Percentiles rank a stretch among this genome's conserved stretches.
phyloP scores from a whole-genome alignment of 2,329 filamentous ascomycete species.

The Fusarium tjaetaba region DNA sequence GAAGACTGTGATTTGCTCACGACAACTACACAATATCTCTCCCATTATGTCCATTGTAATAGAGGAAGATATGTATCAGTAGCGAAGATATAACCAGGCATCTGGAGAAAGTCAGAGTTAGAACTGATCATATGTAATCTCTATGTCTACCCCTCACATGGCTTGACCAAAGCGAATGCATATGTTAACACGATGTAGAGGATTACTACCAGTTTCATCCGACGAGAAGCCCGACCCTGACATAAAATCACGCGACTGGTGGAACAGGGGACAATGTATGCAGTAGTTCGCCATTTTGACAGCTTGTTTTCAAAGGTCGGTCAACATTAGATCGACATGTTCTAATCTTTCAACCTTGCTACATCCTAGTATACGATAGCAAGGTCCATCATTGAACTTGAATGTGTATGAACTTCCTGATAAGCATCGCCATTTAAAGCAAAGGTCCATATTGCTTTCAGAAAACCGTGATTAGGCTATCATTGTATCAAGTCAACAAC shows the following conservation, averaged over 20 bases:
- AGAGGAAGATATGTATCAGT: neutral
- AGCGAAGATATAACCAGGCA: neutral
- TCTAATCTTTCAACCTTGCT: conserved; percentile 19
- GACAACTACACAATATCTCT: neutral
- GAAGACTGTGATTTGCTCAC: neutral
- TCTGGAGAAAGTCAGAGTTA: neutral
- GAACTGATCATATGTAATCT: neutral
- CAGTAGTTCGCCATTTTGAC: neutral
- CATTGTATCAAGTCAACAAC: neutral
- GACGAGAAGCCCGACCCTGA: neutral
- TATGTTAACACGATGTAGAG: neutral
- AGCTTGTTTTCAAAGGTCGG: conserved; percentile 19
- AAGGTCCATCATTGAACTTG: neutral
- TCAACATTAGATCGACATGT: conserved; percentile 33
- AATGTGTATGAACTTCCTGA: neutral
- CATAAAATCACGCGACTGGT: conserved; percentile 2
- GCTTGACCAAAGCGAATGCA: neutral
- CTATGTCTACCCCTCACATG: neutral
- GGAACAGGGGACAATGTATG: conserved; percentile 15
- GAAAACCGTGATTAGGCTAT: neutral
- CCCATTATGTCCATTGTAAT: neutral
- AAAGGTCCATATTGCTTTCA: neutral
- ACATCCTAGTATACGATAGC: conserved; percentile 7
- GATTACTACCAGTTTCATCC: neutral
- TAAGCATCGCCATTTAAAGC: neutral